A percentile compares a stretch with the other conserved stretches of the same genome.
phyloP scores from a whole-genome alignment of 371 early-diverging fungal species.

The Circinella umbellata region DNA sequence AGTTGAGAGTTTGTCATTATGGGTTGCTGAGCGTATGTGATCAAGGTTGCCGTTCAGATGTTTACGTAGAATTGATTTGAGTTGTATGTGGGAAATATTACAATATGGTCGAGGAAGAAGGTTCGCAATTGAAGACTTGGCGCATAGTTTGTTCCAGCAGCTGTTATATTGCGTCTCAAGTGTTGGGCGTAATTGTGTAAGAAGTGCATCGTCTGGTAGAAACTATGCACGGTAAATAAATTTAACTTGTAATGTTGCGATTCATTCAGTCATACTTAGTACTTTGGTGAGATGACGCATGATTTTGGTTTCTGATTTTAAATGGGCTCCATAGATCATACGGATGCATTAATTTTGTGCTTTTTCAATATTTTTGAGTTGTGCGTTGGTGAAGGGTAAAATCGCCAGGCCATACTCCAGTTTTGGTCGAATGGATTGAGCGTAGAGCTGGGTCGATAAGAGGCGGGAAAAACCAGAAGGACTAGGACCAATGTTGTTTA shows the following conservation, averaged over 20 bases:
- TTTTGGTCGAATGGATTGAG: conserved; percentile 7
- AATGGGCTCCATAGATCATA: conserved; percentile 21
- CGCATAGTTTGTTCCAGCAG: no score
- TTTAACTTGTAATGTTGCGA: conserved; percentile 1
- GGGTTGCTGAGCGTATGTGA: neutral
- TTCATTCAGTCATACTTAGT: neutral
- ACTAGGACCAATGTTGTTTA: conserved; percentile 12
- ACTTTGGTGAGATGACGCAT: conserved; percentile 17
- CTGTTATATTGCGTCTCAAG: neutral
- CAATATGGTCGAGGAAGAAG: no score
- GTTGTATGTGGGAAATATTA: no score
- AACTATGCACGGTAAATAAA: conserved; percentile 4
- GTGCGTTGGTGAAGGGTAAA: neutral
- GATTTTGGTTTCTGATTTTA: conserved; percentile 17
- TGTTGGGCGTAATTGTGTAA: neutral
- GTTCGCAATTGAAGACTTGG: no score
- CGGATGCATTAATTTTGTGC: conserved; percentile 25
- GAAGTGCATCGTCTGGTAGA: conserved; percentile 19
- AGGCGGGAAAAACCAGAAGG: conserved; percentile 14
- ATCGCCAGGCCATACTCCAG: conserved; percentile 21
- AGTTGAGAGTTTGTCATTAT: neutral
- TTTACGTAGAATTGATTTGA: no score
- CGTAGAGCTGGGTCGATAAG: conserved; percentile 5
- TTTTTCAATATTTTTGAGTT: neutral
- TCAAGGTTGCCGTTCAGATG: no score